Evolutionary conservation across 2,329 filamentous ascomycete species (phyloP), one percentile per base, ranked within the genome.

Genomic region (Xylaria sp.): DNA sequence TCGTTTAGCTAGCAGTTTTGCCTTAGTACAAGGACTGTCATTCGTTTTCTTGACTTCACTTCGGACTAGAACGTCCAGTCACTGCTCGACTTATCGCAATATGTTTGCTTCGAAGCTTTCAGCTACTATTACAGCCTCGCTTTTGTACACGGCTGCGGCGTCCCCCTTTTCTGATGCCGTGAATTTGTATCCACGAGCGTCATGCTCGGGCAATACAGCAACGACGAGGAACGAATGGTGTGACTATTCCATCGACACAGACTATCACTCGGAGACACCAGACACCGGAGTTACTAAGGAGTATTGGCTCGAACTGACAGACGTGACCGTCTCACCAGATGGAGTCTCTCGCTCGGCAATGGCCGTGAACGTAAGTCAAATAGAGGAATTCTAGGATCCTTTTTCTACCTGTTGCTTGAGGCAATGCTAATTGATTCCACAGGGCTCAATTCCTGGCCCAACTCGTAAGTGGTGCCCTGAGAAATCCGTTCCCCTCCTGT

Each of bases 201-300:
- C 57, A 48, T 63, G 61, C 40, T 49, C 54, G 2, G 66, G 65
- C 19, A 69, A 69, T 39, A 67, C 66, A 7, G 57, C 66, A n/a
- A 58, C 62, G 17, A 66, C 66, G 40, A 60, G 66, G 21, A 60
- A 50, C 16, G 56, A 65, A 43, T 72, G 75, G 75, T 76, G 75
- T 40, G 70, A 76, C 46, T 76, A 72, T 50, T 72, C 71, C 37
- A 67, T 76, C 34, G 66, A 70, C 22, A 74, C 72, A 0, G 71
- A 75, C 48, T 74, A 72, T 59, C 65, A 58, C 17, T 62, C 59
- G 9, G 61, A 61, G 5, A 64, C 64, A 4, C 72, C 72, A 2
- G 66, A 74, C 39, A 76, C 74, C 8, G 72, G 74, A 21, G 73
- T 74, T 1, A 76, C 71, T 24, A 66, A 71, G 20, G 76, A 79